Evolutionary conservation across 1,284 basidiomycete genomes (phyloP).

Genomic region (Ustilago bromivora): DNA sequence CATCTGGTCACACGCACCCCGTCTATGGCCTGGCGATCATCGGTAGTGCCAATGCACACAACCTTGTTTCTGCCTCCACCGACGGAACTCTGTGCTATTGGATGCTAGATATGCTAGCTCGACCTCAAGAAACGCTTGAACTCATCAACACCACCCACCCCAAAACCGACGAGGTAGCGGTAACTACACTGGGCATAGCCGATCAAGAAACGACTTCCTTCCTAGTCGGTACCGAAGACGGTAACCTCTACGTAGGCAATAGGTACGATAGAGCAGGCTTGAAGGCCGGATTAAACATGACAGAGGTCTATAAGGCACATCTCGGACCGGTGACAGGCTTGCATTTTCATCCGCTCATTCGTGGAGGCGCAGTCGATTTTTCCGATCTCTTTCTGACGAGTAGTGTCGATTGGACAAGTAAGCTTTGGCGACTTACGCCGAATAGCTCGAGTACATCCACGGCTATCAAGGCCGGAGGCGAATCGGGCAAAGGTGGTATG

Average conservation of each 20-base stretch:
- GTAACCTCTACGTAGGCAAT: constrained; percentile 93
- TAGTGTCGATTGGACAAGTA: constrained; percentile 66
- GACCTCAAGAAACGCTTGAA: constrained; percentile 74
- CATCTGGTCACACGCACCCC: constrained; percentile 93
- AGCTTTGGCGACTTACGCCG: constrained; percentile 57
- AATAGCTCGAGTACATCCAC: background rate
- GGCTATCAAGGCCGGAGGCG: background rate
- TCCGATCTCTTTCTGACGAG: constrained; percentile 87
- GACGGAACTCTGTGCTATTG: constrained; percentile 97
- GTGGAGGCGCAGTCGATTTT: constrained; percentile 79
- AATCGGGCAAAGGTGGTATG: background rate
- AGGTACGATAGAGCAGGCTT: constrained; percentile 94
- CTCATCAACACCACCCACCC: constrained; percentile 53
- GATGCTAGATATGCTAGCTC: constrained; percentile 97
- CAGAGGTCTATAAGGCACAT: constrained; percentile 91
- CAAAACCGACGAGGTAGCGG: constrained; percentile 84
- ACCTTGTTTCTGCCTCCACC: constrained; percentile 92
- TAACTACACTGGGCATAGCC: constrained; percentile 91
- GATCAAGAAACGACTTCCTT: constrained; percentile 95
- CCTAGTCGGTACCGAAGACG: constrained; percentile 97
- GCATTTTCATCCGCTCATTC: constrained; percentile 83
- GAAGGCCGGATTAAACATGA: constrained; percentile 88
- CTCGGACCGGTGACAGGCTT: constrained; percentile 91
- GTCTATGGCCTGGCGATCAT: constrained; percentile 98
- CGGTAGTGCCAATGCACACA: constrained; percentile 97